Evolutionary conservation across 495 filamentous ascomycete genomes (phyloP), one percentile per base, ranked within the genome.

Genomic region (Talaromyces thailandensis): DNA sequence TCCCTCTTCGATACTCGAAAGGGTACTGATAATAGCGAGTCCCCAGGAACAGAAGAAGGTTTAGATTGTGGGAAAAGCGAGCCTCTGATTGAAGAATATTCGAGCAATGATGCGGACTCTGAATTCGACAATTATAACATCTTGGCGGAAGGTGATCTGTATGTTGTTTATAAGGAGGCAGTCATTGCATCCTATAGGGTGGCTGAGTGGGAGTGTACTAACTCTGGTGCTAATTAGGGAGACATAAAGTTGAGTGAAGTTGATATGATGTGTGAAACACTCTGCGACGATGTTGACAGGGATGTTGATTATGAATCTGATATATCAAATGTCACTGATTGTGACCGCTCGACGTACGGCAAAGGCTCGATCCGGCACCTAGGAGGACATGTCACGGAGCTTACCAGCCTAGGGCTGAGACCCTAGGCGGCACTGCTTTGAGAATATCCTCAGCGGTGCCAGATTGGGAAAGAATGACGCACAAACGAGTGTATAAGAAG

Each of bases 301-400:
- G 57, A 60, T 31, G 3, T 40, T 2, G 31, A 60, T 37, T 48
- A 50, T 16, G 43, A 61, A 61, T 61, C 59, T 18, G 32, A 60
- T 40, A 60, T 60, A 25, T 60, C 32, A 21, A 60, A 1, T 40
- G 32, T 60, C 57, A 60, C 57, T 40, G 32, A 60, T 60, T n/a
- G n/a, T n/a, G n/a, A n/a, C n/a, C n/a, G n/a, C n/a, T n/a, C n/a
- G n/a, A n/a, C n/a, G n/a, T n/a, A n/a, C 29, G 29, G 29, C 6
- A 6, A 31, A 8, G 29, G 29, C 7, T 9, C 11, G 29, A 31
- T 31, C 7, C 29, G 11, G 29, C 11, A 9, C 4, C 0, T 6
- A 6, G 29, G 7, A 31, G 29, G 6, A 31, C 11, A 1, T 31
- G n/a, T n/a, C n/a, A n/a, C n/a, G n/a, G n/a, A n/a, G 7, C 29